A percentile compares a stretch with the other conserved stretches of the same genome.
phyloP scores from a whole-genome alignment of 2,329 filamentous ascomycete genomes.

The Sporothrix brasiliensis region DNA sequence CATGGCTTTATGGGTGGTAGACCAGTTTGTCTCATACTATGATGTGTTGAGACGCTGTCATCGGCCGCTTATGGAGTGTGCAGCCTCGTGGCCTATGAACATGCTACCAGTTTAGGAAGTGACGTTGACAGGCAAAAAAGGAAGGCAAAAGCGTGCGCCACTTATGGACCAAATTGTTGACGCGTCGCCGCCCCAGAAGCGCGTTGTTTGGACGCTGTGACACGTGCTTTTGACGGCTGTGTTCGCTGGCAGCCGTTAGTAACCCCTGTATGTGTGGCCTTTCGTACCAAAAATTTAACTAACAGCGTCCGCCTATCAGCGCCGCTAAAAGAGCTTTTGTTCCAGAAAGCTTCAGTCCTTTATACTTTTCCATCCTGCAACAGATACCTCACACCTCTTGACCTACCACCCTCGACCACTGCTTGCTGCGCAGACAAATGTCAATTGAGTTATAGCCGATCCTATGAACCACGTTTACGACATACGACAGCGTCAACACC shows the following conservation, averaged over 20 bases:
- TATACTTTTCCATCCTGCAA: not conserved
- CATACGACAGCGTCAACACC: not conserved
- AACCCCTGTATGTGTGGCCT: not conserved
- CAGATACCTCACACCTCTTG: not conserved
- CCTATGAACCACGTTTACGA: not conserved
- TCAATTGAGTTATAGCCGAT: slow-evolving; percentile 4
- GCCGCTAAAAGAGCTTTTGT: not conserved
- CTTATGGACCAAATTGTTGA: slow-evolving; percentile 6
- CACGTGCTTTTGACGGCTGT: not conserved
- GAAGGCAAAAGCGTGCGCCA: slow-evolving; percentile 8
- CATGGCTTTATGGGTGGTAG: slow-evolving; percentile 21
- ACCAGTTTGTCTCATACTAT: not conserved
- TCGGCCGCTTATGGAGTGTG: too few species aligned
- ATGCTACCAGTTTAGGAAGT: slow-evolving; percentile 15
- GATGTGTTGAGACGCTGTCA: not conserved
- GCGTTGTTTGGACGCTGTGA: slow-evolving; percentile 21
- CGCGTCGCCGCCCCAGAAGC: slow-evolving; percentile 27
- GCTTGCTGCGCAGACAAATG: not conserved
- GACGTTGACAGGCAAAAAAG: slow-evolving; percentile 27
- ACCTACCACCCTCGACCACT: not conserved
- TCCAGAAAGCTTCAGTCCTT: slow-evolving; percentile 2
- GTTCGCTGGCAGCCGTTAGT: not conserved
- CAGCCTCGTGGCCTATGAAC: slow-evolving; percentile 13
- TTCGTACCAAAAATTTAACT: not conserved
- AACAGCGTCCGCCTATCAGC: slow-evolving; percentile 2